A percentile compares a stretch with the other conserved stretches of the same genome.
Conservation (phyloP, 805 yeast genomes). For the Candida awuae region DNA sequence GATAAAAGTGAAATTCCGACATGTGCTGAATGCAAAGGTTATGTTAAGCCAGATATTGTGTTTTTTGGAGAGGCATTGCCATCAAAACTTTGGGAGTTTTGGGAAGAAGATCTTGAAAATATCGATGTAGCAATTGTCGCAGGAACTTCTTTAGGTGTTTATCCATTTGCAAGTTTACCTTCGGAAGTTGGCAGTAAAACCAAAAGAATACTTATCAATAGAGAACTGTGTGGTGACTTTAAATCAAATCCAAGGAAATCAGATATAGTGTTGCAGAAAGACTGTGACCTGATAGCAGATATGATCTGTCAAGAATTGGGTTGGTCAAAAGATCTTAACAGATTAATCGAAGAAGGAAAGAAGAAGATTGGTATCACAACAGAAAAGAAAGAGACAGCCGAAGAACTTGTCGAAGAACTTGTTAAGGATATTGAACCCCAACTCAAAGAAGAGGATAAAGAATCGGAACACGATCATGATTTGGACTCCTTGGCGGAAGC, state of each 20-base stretch:
- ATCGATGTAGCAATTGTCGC: conserved; percentile 76
- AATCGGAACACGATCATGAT: not conserved
- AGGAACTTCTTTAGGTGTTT: conserved; percentile 85
- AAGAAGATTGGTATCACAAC: conserved; percentile 5
- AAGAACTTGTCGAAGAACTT: conserved; percentile 1
- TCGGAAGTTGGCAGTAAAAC: conserved; percentile 43
- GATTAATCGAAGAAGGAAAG: conserved; percentile 29
- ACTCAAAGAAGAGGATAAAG: not conserved
- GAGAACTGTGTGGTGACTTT: conserved; percentile 73
- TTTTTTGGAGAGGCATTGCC: conserved; percentile 92
- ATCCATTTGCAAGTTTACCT: conserved; percentile 85
- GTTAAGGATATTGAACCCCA: not conserved
- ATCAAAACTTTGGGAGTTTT: conserved; percentile 49
- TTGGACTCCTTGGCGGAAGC: conserved; percentile 11
- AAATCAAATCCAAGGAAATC: conserved; percentile 40
- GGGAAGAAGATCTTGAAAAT: conserved; percentile 50
- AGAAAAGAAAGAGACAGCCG: conserved; percentile 7
- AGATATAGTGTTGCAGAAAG: conserved; percentile 55
- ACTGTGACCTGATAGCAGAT: conserved; percentile 60
- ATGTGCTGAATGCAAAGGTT: conserved; percentile 63
- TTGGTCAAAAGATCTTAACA: conserved; percentile 52
- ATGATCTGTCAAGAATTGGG: conserved; percentile 47
- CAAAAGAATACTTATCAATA: conserved; percentile 61
- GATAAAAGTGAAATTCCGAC: conserved; percentile 34
- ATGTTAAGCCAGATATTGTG: conserved; percentile 88